Evolutionary conservation across 768 basidiomycete genomes (phyloP), one percentile per base, ranked within the genome.

Genomic region (Rhodotorula sphaerocarpa): DNA sequence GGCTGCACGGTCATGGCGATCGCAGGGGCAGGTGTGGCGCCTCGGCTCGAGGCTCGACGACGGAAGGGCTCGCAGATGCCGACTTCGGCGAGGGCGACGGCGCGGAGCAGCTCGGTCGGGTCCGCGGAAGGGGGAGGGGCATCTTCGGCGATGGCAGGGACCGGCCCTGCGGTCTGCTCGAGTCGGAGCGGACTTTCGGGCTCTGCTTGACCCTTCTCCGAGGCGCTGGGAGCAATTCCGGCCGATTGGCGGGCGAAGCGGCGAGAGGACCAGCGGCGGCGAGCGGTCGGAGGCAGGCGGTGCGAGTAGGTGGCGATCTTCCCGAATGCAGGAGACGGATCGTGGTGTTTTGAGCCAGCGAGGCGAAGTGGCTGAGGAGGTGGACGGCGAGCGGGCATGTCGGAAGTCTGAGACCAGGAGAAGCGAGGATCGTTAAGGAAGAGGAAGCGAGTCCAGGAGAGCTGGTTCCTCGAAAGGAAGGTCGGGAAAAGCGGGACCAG

Each of bases 301-400:
- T 63, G 43, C 21, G 61, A 59, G 50, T 56, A 67, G 39, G 65
- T 62, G 2, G 61, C 23, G 53, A 67, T 39, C 30, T 31, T 54
- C n/a, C 65, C 65, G 39, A 62, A 57, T 0, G 55, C 42, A 2
- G 61, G 43, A 7, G 48, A 7, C n/a, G n/a, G 6, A 28, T 28
- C 1, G 56, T 55, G 18, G 42, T 20, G 33, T 46, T 50, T 3
- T 56, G 16, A 28, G 41, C 15, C 15, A 15, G 50, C 43, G 21
- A 62, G 31, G 30, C 44, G 27, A 44, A 67, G 50, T 10, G 62
- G 66, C 31, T 44, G 36, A 16, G 66, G 61, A n/a, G 66, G 66
- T 15, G 57, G 30, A 9, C 44, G 56, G 21, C 39, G 53, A 23
- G 28, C 2, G 2, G 47, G 0, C 41, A 50, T 50, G n/a, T 11